These are phyloP conservation scores for Phylloporus sp. DNA, from an alignment of 768 basidiomycete species.

Conservation along the genomic window DNA sequence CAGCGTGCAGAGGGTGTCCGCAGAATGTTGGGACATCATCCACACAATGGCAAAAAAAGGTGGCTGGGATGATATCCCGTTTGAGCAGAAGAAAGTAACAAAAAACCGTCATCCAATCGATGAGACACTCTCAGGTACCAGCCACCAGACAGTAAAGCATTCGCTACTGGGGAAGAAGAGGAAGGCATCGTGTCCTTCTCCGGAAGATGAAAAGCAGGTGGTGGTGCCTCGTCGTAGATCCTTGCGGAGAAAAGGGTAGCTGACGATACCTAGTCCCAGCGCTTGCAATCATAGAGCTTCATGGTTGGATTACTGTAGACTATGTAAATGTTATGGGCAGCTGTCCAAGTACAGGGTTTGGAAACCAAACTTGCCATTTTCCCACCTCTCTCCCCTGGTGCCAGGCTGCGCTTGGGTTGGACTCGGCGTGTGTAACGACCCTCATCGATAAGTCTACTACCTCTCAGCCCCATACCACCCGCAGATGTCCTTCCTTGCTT, in stretches of 20 bases:
- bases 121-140: not conserved
- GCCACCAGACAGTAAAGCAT: not conserved
- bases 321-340: no score
- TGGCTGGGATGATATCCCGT: conserved; percentile 65
- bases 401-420: conserved; percentile 21
- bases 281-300: no score
- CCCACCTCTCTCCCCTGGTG: conserved; percentile 28
- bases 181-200: conserved; percentile 8
- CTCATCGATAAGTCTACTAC: conserved; percentile 11
- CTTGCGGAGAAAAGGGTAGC: conserved; percentile 15
- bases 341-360: no score
- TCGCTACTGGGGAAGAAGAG: conserved; percentile 19
- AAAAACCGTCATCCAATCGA: not conserved
- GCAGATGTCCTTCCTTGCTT: conserved; percentile 60
- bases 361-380: conserved; percentile 16
- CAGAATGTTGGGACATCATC: conserved; percentile 63
- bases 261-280: not conserved
- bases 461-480: conserved; percentile 12
- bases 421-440: conserved; percentile 22
- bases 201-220: conserved; percentile 2
- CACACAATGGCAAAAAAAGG: conserved; percentile 60
- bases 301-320: not conserved
- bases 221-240: conserved; percentile 18
- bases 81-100: conserved; percentile 35
- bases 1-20: conserved; percentile 79